Base-by-base conservation (phyloP, 306 rosid genomes). In the Hippophae tibetana region DNA sequence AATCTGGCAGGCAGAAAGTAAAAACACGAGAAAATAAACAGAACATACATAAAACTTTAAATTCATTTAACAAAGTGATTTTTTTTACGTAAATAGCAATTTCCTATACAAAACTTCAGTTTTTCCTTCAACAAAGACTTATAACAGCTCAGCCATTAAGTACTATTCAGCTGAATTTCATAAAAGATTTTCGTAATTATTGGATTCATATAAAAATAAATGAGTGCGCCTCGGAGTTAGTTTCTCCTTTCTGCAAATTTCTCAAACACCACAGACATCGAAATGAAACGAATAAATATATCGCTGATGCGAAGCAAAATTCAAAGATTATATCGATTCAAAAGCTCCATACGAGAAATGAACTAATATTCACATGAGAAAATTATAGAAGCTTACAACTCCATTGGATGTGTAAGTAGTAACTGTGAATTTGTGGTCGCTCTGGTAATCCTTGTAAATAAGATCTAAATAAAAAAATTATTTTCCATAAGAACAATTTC, bases 391-490 rank as follows among this genome's bases (percentile, higher is more conserved):
- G 69, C 82, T 81, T 76, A 92, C 98, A 54, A 92, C 69, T 72
- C 96, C 98, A 50, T 69, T 7, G 48, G 83, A 53, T 47, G 98
- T 81, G 64, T 74, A 70, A 52, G 96, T 87, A 52, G 93, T 83
- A 79, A 92, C 61, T 59, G 95, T 78, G 79, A 92, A 83, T 78
- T 87, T 92, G 84, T 90, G 96, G 75, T 92, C 98, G 63, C 74
- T 77, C 79, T 87, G 98, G 69, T 87, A 92, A 78, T 87, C 98
- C 74, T 77, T 87, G 83, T 81, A 83, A 26, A 92, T 78, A 81
- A 92, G 92, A 81, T 92, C 96, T 90, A 75, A 7, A 51, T 43
- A 65, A 26, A 27, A 13, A 7, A 5, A n/a, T 47, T 9, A 9
- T 47, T 13, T 13, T 13, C 40, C 1, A 7, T 52, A 61, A 31